Conservation (phyloP, 129 eudicot species). For the Centrapalus pauciflorus region DNA sequence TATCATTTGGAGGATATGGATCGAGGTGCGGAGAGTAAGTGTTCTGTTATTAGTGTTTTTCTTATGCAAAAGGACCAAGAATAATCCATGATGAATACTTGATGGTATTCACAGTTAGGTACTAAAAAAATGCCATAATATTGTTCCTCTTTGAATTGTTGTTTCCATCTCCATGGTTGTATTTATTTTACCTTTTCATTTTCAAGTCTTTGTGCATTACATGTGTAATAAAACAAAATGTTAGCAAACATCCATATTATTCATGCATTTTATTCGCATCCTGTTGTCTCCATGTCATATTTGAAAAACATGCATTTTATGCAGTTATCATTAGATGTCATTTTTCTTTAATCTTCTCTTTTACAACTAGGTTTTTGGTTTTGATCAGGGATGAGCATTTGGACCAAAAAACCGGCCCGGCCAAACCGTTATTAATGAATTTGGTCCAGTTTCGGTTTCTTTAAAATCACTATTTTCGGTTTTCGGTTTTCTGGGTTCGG, state of each 20-base stretch:
- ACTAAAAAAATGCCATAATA: background rate
- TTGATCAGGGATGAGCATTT: too few species aligned
- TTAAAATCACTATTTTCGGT: too few species aligned
- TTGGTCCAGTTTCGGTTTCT: too few species aligned
- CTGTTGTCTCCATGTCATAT: too few species aligned
- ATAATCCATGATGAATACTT: background rate
- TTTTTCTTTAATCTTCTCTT: too few species aligned
- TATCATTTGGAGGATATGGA: conserved; percentile 20
- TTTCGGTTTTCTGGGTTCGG: too few species aligned
- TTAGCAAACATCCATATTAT: background rate
- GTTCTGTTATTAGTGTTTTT: background rate
- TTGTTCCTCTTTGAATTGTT: background rate
- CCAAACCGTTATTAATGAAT: too few species aligned
- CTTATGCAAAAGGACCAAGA: background rate
- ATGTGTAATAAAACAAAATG: background rate
- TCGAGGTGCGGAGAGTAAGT: conserved; percentile 18
- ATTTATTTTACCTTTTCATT: background rate
- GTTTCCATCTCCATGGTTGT: background rate
- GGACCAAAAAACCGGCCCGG: too few species aligned
- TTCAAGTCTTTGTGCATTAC: background rate
- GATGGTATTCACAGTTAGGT: background rate
- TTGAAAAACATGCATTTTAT: too few species aligned
- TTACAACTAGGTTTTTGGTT: too few species aligned
- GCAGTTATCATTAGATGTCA: too few species aligned
- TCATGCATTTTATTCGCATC: too few species aligned